Evolutionary conservation across 2,329 filamentous ascomycete species (phyloP), one percentile per base, ranked within the genome.

Genomic region (Stemphylium lycopersici): DNA sequence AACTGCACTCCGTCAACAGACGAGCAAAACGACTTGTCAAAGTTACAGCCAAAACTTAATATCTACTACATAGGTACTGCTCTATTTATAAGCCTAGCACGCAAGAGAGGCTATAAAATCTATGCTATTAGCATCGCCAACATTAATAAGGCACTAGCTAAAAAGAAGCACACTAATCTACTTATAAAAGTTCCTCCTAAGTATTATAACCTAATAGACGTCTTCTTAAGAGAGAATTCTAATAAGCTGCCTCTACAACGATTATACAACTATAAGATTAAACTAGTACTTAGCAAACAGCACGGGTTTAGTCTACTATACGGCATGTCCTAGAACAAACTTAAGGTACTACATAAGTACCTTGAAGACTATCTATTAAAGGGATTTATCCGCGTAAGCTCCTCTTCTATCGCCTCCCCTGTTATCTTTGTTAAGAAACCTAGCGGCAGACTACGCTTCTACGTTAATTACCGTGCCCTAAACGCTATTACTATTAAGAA

Each of bases 391-490:
- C 18, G 18, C 4, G n/a, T 7, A 20, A 39, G 22, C 22, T 31
- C 3, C n/a, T 47, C 33, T 31, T 7, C 16, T 20, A 13, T 32
- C 6, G n/a, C 22, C 1, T 47, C 16, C 4, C 34, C 36, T 33
- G n/a, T 48, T 20, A 29, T 47, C 22, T 39, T 47, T 32, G n/a
- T 47, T 18, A 38, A 47, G 15, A 47, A 47, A 31, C 33, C 15
- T 31, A 32, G 44, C 18, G 15, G 33, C 2, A 11, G 33, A 1
- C 44, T 47, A 18, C 10, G 22, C 12, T 38, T 47, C 6, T 47
- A 12, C 13, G n/a, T 46, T 16, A 12, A 46, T 20, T 46, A 46
- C 6, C 10, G 33, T 10, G 33, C 33, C 2, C 33, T 46, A 38
- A 46, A 44, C 12, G 12, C 18, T 6, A 4, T 34, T 16, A 44